Base-by-base conservation (phyloP, 768 basidiomycete genomes). In the Rhizopogon vesiculosus region DNA sequence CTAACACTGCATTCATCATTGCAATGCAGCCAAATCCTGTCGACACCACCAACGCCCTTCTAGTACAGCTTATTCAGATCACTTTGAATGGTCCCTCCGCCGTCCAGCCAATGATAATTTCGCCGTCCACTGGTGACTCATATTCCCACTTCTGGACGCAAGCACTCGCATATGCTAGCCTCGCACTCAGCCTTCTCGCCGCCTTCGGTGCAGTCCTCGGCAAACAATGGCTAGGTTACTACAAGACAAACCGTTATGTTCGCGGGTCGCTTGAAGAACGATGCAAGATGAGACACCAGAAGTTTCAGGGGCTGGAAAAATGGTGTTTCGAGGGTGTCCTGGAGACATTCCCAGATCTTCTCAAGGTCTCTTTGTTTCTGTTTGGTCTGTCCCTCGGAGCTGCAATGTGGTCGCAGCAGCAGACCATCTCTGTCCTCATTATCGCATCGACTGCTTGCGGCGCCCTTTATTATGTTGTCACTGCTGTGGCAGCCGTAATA, bases 121-220 rank as follows among this genome's bases (percentile, higher is more conserved):
- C 31, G 31, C 9, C 31, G 31, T 31, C 31, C 31, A 31, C 31
- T 9, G 31, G 31, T 31, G 8, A 31, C 31, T 9, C 31, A 9
- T 25, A 3, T 25, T 25, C 31, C 16, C 41, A 33, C 39, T 42
- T 56, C 45, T 54, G 57, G 45, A 50, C 49, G n/a, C 62, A 63
- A 31, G 40, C 50, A n/a, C 49, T 61, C 6, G 35, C 39, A 25
- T 61, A 61, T 33, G 55, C 55, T 16, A 61, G 31, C 31, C 31
- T 31, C 31, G 31, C 7, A 31, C 3, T 7, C 31, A 56, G 54
- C 29, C 50, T 61, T 19, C 54, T 60, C n/a, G 60, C 60, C 1
- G 60, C 60, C 5, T 13, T 60, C 13, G 51, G 54, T 15, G 59
- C 61, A 3, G 44, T 57, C 29, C 16, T 55, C 8, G 45, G 45